Conservation (phyloP, 1,139 yeast genomes). For the Blastobotrys raffinosifermentans region DNA sequence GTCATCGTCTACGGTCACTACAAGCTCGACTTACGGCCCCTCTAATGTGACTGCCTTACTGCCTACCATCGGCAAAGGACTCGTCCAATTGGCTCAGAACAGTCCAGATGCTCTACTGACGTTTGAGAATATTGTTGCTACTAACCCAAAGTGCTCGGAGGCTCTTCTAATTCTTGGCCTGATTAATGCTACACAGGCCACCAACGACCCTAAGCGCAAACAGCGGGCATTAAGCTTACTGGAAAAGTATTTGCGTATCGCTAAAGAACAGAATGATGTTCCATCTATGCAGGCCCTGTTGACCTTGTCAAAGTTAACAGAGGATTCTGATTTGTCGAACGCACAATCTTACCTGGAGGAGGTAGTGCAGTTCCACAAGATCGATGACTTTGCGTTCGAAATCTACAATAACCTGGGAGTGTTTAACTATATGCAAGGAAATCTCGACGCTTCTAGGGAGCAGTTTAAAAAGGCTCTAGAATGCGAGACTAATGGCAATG, state of each 20-base stretch:
- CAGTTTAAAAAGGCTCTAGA: constrained; percentile 49
- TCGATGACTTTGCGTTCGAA: constrained; percentile 54
- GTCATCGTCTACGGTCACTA: not conserved
- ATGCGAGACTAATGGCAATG: constrained; percentile 39
- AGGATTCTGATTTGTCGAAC: constrained; percentile 45
- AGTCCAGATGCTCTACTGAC: constrained; percentile 81
- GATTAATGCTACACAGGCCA: constrained; percentile 20
- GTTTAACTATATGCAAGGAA: constrained; percentile 63
- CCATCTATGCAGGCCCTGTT: constrained; percentile 64
- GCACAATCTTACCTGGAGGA: constrained; percentile 51
- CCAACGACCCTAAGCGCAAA: constrained; percentile 19
- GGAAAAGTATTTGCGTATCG: constrained; percentile 65
- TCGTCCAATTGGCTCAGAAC: constrained; percentile 69
- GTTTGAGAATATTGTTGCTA: constrained; percentile 66
- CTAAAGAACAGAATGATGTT: constrained; percentile 54
- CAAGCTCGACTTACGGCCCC: not conserved
- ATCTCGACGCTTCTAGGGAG: constrained; percentile 45
- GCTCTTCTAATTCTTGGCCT: constrained; percentile 34
- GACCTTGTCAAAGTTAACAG: constrained; percentile 62
- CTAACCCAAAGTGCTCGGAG: constrained; percentile 66
- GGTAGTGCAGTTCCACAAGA: constrained; percentile 43
- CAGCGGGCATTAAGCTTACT: constrained; percentile 52
- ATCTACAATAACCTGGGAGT: constrained; percentile 83
- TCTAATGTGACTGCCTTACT: constrained; percentile 38
- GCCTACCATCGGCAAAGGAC: constrained; percentile 80